Evolutionary conservation across 208 protist genomes (phyloP), one percentile per base, ranked within the genome.

Genomic region (Leishmania tarentolae): DNA sequence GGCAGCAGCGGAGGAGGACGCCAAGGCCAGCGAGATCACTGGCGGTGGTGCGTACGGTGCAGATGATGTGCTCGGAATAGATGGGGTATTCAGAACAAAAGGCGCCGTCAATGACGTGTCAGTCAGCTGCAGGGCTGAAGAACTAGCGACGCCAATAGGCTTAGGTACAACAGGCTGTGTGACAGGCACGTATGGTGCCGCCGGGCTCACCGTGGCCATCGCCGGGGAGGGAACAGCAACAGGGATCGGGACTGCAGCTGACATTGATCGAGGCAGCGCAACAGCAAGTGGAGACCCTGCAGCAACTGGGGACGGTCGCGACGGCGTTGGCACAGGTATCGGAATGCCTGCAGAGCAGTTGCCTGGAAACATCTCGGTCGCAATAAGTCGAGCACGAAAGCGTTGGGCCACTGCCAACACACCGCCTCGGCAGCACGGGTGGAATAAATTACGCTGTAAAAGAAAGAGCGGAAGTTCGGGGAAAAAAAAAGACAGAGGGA

Each of bases 291-390:
- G 19, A 24, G 79, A 40, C 7, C 50, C 53, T 17, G 46, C 47
- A 46, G 40, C 70, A 19, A 75, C 31, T 19, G n/a, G 72, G 35
- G 50, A 47, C 8, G 71, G 65, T 63, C 28, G 13, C n/a, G 59
- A 78, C 31, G 80, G 81, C 56, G 50, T 31, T 24, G 81, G 57
- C 9, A 76, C 79, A 4, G 82, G 79, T 46, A 81, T 24, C 31
- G 72, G 17, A 61, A 46, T 0, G 57, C 42, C 46, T 68, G n/a
- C 57, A 40, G 46, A 15, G 66, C 81, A 52, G 7, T n/a, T 50
- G 59, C 24, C 69, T 19, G 7, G 44, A 73, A 73, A 31, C 69
- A 73, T 73, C 9, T 52, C 69, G 28, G 44, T 73, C 3, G 11
- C 6, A 73, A 50, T 2, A 44, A 46, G 53, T 9, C 28, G 3